A percentile compares a stretch with the other conserved stretches of the same genome.
Evolutionary conservation across 352 stramenopile species (phyloP).

Genomic region (Globisporangium paroecandrum): DNA sequence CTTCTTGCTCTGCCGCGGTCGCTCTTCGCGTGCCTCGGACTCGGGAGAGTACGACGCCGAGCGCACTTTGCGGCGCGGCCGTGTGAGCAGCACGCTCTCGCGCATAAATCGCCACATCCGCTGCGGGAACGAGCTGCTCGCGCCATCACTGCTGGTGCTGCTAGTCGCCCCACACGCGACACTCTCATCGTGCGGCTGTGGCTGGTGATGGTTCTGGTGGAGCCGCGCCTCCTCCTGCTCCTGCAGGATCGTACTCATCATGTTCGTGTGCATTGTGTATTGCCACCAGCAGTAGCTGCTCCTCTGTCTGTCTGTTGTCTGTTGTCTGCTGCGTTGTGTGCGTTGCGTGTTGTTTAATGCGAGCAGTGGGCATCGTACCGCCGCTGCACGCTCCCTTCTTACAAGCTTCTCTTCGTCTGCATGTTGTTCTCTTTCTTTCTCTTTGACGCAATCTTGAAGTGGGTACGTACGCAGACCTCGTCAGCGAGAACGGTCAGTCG

Average conservation of each 20-base stretch:
- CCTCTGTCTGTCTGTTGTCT: not conserved
- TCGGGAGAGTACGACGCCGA: conserved; percentile 16
- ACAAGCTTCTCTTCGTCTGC: conserved; percentile 5
- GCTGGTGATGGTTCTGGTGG: conserved; percentile 4
- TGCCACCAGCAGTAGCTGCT: not conserved
- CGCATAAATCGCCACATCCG: conserved; percentile 16
- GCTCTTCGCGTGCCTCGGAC: not conserved
- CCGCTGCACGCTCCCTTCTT: not conserved
- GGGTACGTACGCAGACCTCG: not conserved
- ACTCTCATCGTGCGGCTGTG: conserved; percentile 1
- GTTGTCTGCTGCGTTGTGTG: not conserved
- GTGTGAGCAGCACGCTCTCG: conserved; percentile 3
- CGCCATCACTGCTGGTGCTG: not conserved
- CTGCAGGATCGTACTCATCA: conserved; percentile 6
- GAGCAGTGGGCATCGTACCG: not conserved
- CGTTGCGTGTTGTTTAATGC: not conserved
- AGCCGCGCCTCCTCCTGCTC: conserved; percentile 10
- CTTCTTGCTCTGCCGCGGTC: conserved; percentile 10
- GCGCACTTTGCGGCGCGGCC: conserved; percentile 11
- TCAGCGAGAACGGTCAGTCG: not conserved
- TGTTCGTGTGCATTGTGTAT: conserved; percentile 8
- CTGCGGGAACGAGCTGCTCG: conserved; percentile 10
- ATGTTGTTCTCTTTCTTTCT: conserved; percentile 5
- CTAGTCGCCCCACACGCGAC: not conserved
- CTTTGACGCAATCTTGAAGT: conserved; percentile 13